Base-by-base conservation (phyloP, 2,329 filamentous ascomycete species). In the Epichloe uncinata region DNA sequence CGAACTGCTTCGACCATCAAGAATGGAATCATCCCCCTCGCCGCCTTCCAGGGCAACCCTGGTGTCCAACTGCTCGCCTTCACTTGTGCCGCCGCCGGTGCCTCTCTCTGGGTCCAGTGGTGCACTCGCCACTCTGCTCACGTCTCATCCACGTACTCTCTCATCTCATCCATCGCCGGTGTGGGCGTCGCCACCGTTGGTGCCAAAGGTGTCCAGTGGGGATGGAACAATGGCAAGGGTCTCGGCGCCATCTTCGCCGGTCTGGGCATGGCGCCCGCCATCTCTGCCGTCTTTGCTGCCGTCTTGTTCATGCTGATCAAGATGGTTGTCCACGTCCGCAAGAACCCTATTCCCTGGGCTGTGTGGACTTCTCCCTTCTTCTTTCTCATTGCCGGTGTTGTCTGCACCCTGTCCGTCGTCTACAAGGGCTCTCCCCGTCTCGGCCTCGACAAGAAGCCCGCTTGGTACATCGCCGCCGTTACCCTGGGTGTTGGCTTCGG, bases 381-480 rank as follows among this genome's bases (percentile, higher is more conserved):
- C 70, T 89, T 89, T 74, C 78, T 88, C 50, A 77, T 89, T 52
- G 83, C 85, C 50, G 82, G 74, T 50, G 86, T 82, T 51, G 69
- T 89, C 59, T 87, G 84, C 69, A 85, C 84, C 0, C 73, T 90
- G 5, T 87, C 82, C 42, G 81, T 90, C 58, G 84, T 89, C 57
- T 88, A 87, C 76, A 88, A 89, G 74, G 85, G 85, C 34, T 87
- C 84, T 9, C 84, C 85, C 22, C 81, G 72, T 52, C 74, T 86
- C 33, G 74, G 75, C 20, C 70, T 87, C 30, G 72, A 69, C 69
- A 78, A 82, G 67, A 84, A 82, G 72, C 81, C 84, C 2, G 65
- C 66, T 8, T 81, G 77, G 75, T 88, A 78, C 60, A 78, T 88
- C 53, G 82, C 74, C 11, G 68, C 75, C 13, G 82, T 87, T 53